Base-by-base conservation (phyloP, 495 filamentous ascomycete species). In the Collariella sp. region DNA sequence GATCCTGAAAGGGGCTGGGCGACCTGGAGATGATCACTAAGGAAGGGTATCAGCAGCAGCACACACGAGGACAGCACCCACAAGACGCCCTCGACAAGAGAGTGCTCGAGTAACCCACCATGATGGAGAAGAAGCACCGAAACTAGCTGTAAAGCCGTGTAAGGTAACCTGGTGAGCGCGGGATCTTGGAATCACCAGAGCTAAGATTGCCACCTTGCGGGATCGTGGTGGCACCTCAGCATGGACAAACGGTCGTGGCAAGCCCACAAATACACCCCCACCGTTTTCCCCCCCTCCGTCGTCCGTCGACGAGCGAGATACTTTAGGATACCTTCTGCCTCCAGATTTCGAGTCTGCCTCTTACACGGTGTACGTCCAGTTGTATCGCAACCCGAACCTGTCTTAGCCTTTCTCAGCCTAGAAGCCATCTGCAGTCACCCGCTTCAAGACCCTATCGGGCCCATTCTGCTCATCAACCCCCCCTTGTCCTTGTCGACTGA, bases 341-440 rank as follows among this genome's bases (percentile, higher is more conserved):
- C 26, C 26, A 31, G 26, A 31, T 31, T 9, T 31, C 26, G 20
- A 24, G n/a, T 2, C 16, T 38, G 38, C 46, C 16, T 12, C 2
- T 34, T 35, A 45, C 51, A 54, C 51, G 46, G 51, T 54, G 43
- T 20, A 54, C 5, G 46, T 53, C 40, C 50, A 46, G 26, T 5
- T 31, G 26, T 9, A 31, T 31, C 26, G 5, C 26, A 4, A 5
- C 5, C 26, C 26, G 42, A 34, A 52, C 18, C 3, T 24, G 22
- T 19, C 40, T 34, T 53, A 46, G 40, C 23, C 7, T 54, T 4
- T 5, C 31, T 31, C n/a, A 54, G 31, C 38, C 34, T 24, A 23
- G 15, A 19, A 13, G 26, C 29, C 39, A 33, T 20, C 46, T 56
- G 54, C 54, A 50, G n/a, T 19, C 31, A 50, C 20, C 54, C 46